Base-by-base conservation (phyloP, 164 flowering plant species). In the Saururus chinensis region DNA sequence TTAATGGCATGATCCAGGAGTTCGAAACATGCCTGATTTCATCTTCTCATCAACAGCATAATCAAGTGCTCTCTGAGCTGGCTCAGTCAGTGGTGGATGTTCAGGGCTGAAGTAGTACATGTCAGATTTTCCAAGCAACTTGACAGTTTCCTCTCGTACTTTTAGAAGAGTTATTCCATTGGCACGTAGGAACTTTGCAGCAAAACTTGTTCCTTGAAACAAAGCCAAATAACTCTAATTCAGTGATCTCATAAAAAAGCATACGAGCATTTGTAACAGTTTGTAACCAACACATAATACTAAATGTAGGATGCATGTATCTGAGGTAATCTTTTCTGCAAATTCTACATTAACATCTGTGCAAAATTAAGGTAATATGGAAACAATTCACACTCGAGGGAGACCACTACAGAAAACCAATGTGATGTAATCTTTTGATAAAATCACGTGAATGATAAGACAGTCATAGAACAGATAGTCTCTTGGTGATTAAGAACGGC, bases 1-100 rank as follows among this genome's bases (percentile, higher is more conserved):
- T 17, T 25, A 17, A 4, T 25, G 19, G n/a, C 20, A 58, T 19
- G 11, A 58, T 16, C 20, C 48, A 58, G 19, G 0, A 10, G 23
- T 30, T 11, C 5, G 23, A 26, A 12, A 58, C 21, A 59, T 63
- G 84, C 98, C 96, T 60, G 95, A 84, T 73, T 82, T 82, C 55
- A 87, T 63, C 60, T 88, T 87, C 67, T 85, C 81, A 68, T 88
- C 89, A 65, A 85, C 67, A 65, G 96, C 96, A 88, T 84, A 83
- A 74, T 89, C 96, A 57, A 92, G 80, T 17, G 80, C 89, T 67
- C 74, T 82, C 73, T 85, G 89, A 70, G 92, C 96, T 59, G 70
- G 73, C 69, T 79, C 88, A 64, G 96, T 87, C 78, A 92, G 71
- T 14, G 95, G 87, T 67, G 91, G 88, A 70, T 78, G 81, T 71